Evolutionary conservation across 2,329 filamentous ascomycete species (phyloP).

Genomic region (Calonectria henricotiae): DNA sequence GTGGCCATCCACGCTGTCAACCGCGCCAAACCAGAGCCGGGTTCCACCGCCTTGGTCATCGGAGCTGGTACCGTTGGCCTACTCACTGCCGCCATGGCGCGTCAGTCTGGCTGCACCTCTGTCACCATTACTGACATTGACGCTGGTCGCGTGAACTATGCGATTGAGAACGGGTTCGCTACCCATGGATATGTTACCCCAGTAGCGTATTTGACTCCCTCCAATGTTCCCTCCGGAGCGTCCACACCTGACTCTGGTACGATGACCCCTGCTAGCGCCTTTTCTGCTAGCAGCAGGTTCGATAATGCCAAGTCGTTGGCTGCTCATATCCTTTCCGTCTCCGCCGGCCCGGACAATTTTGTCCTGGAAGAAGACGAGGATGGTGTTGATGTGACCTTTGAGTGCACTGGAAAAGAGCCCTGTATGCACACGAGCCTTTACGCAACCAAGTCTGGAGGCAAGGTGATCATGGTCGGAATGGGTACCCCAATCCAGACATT

Average conservation of each 20-base stretch:
- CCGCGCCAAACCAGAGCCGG: conserved; percentile 67
- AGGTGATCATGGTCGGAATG: conserved; percentile 85
- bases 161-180: conserved; percentile 72
- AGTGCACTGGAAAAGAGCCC: conserved; percentile 83
- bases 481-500: conserved; percentile 83
- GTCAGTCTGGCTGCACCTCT: conserved; percentile 72
- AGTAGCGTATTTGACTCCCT: conserved; percentile 61
- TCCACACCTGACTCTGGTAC: conserved; percentile 63
- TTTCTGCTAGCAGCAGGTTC: conserved; percentile 66
- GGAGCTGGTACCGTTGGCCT: conserved; percentile 77
- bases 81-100: conserved; percentile 75
- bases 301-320: conserved; percentile 69
- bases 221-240: conserved; percentile 65
- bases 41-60: conserved; percentile 75
- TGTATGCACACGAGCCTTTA: conserved; percentile 85
- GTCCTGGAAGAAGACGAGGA: conserved; percentile 73
- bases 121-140: conserved; percentile 76
- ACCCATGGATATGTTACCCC: conserved; percentile 73
- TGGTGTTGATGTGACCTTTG: conserved; percentile 80
- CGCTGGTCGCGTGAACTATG: conserved; percentile 73
- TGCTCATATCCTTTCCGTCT: conserved; percentile 65
- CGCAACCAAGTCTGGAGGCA: conserved; percentile 79
- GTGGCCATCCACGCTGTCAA: conserved; percentile 76
- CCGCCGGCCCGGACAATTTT: conserved; percentile 52
- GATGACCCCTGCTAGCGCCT: conserved; percentile 64